A percentile compares a stretch with the other conserved stretches of the same genome.
These are phyloP conservation scores for Boletus mariae DNA, from an alignment of 1,284 basidiomycete genomes.

Conservation along the genomic window DNA sequence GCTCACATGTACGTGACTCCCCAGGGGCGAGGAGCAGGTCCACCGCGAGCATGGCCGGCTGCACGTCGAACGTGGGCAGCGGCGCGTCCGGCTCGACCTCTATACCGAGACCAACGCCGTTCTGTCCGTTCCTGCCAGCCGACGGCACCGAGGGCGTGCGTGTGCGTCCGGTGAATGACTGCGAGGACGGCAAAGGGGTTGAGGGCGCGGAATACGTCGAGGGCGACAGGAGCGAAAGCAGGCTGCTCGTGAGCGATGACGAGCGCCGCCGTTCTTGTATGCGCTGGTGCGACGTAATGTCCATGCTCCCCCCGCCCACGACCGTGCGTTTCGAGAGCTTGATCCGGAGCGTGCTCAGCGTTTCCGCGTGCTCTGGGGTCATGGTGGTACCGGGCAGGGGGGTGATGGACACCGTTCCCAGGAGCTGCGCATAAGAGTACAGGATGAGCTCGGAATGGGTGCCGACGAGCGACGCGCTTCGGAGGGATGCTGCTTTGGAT, in stretches of 20 bases:
- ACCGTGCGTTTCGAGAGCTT: slow-evolving; percentile 48
- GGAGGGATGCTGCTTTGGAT: slow-evolving; percentile 22
- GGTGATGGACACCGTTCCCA: slow-evolving; percentile 56
- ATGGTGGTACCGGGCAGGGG: slow-evolving; percentile 33
- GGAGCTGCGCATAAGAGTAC: slow-evolving; percentile 82
- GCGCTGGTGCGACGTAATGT: slow-evolving; percentile 48
- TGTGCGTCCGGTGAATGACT: slow-evolving; percentile 24
- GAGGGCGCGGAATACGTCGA: slow-evolving; percentile 27
- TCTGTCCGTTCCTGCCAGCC: slow-evolving; percentile 4
- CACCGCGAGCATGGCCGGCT: slow-evolving; percentile 81
- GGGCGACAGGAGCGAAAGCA: slow-evolving; percentile 53
- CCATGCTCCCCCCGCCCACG: slow-evolving; percentile 75
- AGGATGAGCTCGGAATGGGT: slow-evolving; percentile 68
- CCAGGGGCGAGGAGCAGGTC: slow-evolving; percentile 77
- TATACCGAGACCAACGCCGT: slow-evolving; percentile 23
- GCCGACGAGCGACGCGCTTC: slow-evolving; percentile 41
- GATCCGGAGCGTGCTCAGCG: slow-evolving; percentile 46
- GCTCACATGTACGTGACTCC: slow-evolving; percentile 78
- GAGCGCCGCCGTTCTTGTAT: slow-evolving; percentile 33
- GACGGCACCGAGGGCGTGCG: slow-evolving; percentile 17
- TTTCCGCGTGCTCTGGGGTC: slow-evolving; percentile 39
- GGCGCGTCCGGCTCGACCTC: slow-evolving; percentile 62
- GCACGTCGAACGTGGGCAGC: slow-evolving; percentile 78
- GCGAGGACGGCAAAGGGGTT: slow-evolving; percentile 23
- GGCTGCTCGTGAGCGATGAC: slow-evolving; percentile 52